Evolutionary conservation across 192 early-diverging fungal genomes (phyloP).

Genomic region (Podila verticillata): DNA sequence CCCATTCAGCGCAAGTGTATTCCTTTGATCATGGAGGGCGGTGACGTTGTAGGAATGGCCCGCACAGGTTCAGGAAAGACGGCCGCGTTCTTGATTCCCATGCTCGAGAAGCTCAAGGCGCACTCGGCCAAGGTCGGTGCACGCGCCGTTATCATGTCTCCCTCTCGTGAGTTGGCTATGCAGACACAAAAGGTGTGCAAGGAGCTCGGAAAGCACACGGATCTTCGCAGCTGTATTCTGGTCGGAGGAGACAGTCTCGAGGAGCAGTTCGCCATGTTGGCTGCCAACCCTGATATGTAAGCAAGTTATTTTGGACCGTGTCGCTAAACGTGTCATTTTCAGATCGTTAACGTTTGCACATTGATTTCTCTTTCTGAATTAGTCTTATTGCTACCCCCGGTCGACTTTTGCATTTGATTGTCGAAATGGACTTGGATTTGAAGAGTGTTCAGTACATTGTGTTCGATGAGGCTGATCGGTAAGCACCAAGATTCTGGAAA

Average conservation of each 20-base stretch:
- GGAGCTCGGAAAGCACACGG: slow-evolving; percentile 93
- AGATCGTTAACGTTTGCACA: neutral
- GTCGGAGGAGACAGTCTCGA: slow-evolving; percentile 97
- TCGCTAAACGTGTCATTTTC: too few relatives aligned
- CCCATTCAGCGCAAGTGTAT: slow-evolving; percentile 97
- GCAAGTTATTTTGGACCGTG: neutral
- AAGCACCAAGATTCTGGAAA: slow-evolving; percentile 9
- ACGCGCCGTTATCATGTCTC: slow-evolving; percentile 87
- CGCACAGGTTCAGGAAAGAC: slow-evolving; percentile 99
- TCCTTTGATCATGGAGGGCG: slow-evolving; percentile 89
- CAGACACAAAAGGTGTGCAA: slow-evolving; percentile 95
- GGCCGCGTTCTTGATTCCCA: slow-evolving; percentile 92
- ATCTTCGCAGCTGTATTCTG: slow-evolving; percentile 85
- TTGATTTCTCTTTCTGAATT: neutral
- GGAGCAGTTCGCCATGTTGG: slow-evolving; percentile 95
- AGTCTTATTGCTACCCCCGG: slow-evolving; percentile 85
- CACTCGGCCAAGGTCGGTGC: slow-evolving; percentile 90
- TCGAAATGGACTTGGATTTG: slow-evolving; percentile 93
- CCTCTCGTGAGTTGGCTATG: slow-evolving; percentile 95
- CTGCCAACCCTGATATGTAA: slow-evolving; percentile 93
- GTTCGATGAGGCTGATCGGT: slow-evolving; percentile 99
- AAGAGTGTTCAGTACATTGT: slow-evolving; percentile 94
- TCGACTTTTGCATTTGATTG: slow-evolving; percentile 82
- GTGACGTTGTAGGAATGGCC: slow-evolving; percentile 98
- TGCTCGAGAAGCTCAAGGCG: slow-evolving; percentile 85